These are phyloP conservation scores for Amylostereum chailletii DNA, from an alignment of 1,284 basidiomycete genomes.

Conservation along the genomic window DNA sequence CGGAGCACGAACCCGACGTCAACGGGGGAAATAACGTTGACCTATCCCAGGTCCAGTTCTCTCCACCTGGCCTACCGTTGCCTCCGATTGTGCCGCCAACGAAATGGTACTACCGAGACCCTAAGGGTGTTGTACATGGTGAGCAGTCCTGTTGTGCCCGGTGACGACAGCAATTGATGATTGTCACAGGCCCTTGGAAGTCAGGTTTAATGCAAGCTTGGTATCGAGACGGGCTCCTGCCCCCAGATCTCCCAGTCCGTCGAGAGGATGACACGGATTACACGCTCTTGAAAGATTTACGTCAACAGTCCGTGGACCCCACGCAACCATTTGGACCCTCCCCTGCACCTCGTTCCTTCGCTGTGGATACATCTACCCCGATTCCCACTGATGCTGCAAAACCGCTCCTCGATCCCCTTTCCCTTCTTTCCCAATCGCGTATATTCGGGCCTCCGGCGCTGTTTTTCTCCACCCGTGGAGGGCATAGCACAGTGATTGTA, in stretches of 20 bases:
- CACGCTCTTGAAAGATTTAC: slow-evolving; percentile 59
- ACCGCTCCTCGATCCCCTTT: slow-evolving; percentile 66
- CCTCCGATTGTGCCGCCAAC: slow-evolving; percentile 56
- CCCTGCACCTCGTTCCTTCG: slow-evolving; percentile 26
- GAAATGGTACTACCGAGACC: slow-evolving; percentile 74
- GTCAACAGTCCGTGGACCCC: slow-evolving; percentile 68
- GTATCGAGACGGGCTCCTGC: slow-evolving; percentile 74
- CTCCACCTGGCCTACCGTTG: slow-evolving; percentile 67
- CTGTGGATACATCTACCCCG: slow-evolving; percentile 8
- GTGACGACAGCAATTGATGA: background rate
- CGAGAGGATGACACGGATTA: slow-evolving; percentile 65
- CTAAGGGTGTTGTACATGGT: slow-evolving; percentile 72
- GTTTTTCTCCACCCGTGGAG: slow-evolving; percentile 80
- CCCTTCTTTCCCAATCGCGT: slow-evolving; percentile 69
- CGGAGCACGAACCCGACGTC: slow-evolving; percentile 47
- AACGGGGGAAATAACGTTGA: slow-evolving; percentile 33
- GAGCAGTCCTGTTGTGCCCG: slow-evolving; percentile 16
- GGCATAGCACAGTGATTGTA: slow-evolving; percentile 77
- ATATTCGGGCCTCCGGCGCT: slow-evolving; percentile 81
- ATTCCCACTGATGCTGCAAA: slow-evolving; percentile 31
- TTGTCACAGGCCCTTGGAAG: slow-evolving; percentile 66
- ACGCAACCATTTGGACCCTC: slow-evolving; percentile 61
- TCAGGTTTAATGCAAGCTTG: slow-evolving; percentile 77
- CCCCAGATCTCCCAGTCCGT: slow-evolving; percentile 69
- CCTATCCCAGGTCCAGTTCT: slow-evolving; percentile 57